Percentiles rank a stretch among this genome's conserved stretches.
phyloP scores from a whole-genome alignment of 768 basidiomycete genomes.

The Amanita polypyramis region DNA sequence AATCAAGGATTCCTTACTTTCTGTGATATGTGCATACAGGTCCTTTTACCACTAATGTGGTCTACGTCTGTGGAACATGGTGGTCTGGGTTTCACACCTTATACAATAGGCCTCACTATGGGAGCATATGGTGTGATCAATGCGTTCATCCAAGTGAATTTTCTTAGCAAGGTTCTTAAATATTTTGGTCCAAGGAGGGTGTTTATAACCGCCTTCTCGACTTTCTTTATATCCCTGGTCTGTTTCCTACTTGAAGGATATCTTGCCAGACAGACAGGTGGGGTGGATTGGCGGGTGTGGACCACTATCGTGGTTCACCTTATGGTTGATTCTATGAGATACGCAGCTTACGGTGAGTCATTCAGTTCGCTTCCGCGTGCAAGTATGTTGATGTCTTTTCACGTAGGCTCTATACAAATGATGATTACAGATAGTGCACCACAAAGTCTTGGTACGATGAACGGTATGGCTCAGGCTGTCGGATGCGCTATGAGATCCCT shows the following conservation, averaged over 20 bases:
- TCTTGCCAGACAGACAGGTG: neutral
- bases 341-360: no score
- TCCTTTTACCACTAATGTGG: constrained; percentile 17
- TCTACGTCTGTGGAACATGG: constrained; percentile 43
- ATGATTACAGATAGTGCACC: neutral
- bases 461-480: constrained; percentile 4
- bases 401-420: neutral
- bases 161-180: constrained; percentile 34
- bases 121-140: constrained; percentile 41
- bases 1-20: neutral
- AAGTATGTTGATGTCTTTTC: no score
- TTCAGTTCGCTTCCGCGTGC: no score
- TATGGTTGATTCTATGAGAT: neutral
- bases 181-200: constrained; percentile 33
- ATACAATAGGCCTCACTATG: constrained; percentile 41
- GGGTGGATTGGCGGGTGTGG: neutral
- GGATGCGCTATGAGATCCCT: neutral
- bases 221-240: constrained; percentile 11
- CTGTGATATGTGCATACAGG: neutral
- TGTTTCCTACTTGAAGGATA: constrained; percentile 8
- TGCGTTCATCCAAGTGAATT: constrained; percentile 38
- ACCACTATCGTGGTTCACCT: neutral
- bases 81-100: constrained; percentile 45
- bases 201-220: constrained; percentile 23
- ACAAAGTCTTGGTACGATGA: neutral